Evolutionary conservation across 176 grass and related monocot species (phyloP).

Genomic region (Avena insularis): DNA sequence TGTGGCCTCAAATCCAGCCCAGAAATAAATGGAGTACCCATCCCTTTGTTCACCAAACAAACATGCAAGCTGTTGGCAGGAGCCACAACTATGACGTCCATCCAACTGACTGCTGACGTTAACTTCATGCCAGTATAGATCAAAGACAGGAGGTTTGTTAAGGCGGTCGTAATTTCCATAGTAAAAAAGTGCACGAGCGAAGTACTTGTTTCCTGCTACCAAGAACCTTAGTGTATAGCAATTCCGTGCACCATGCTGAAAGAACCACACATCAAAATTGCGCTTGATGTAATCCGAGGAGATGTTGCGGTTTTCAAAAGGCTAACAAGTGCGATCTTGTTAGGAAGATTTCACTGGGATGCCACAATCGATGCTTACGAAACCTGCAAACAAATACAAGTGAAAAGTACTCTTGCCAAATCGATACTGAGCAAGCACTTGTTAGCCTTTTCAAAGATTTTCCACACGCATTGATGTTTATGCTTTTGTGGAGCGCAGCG

Average conservation of each 20-base stretch:
- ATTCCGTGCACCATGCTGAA: constrained; percentile 46
- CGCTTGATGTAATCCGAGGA: constrained; percentile 29
- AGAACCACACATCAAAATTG: constrained; percentile 40
- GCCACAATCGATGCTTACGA: constrained; percentile 75
- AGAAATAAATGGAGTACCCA: constrained; percentile 64
- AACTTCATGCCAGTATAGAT: constrained; percentile 55
- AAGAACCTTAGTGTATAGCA: constrained; percentile 58
- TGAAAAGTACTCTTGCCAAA: neutral
- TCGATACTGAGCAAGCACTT: constrained; percentile 1
- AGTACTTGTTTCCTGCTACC: neutral
- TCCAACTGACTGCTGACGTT: constrained; percentile 23
- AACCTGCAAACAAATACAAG: constrained; percentile 50
- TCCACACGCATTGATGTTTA: neutral
- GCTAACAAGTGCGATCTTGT: neutral
- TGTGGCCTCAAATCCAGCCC: constrained; percentile 48
- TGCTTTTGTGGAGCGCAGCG: constrained; percentile 1
- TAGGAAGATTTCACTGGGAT: constrained; percentile 39
- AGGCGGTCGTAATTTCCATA: constrained; percentile 63
- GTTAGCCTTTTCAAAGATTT: neutral
- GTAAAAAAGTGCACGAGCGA: constrained; percentile 53
- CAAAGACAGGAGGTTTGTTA: constrained; percentile 51
- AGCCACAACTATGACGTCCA: constrained; percentile 52
- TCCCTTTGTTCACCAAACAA: constrained; percentile 55
- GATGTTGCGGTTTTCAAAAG: constrained; percentile 40
- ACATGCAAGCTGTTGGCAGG: constrained; percentile 49